Percentiles rank a stretch among this genome's conserved stretches.
Evolutionary conservation across 768 basidiomycete species (phyloP).

Genomic region (Trametes cinnabarina): DNA sequence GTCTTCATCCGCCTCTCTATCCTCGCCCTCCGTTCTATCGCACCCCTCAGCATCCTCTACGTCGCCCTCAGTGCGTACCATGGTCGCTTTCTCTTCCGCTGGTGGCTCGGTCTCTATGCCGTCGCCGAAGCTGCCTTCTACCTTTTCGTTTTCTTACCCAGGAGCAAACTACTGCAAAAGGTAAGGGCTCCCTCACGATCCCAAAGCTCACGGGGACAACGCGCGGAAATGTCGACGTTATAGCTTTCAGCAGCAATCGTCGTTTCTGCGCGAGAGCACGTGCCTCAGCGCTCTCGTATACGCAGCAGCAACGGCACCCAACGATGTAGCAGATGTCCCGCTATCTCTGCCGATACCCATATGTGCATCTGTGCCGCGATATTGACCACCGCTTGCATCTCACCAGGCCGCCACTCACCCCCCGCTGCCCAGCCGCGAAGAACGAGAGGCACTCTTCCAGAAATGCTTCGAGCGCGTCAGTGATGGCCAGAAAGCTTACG

Average conservation of each 20-base stretch:
- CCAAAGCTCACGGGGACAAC: not conserved
- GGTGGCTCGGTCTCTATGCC: conserved; percentile 36
- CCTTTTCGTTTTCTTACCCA: conserved; percentile 46
- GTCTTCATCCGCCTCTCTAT: conserved; percentile 51
- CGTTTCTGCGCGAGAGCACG: too few species aligned
- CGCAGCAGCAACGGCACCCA: too few species aligned
- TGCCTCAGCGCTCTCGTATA: too few species aligned
- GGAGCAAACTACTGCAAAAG: conserved; percentile 45
- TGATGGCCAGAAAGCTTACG: conserved; percentile 33
- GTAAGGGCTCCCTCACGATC: conserved; percentile 31
- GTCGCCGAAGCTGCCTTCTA: conserved; percentile 49
- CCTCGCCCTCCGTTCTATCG: conserved; percentile 43
- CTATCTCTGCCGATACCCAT: too few species aligned
- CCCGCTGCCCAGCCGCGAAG: conserved; percentile 37
- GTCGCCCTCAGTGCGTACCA: conserved; percentile 30
- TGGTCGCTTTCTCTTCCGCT: conserved; percentile 28
- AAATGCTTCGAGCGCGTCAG: conserved; percentile 39
- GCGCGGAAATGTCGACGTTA: not conserved
- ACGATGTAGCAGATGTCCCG: too few species aligned
- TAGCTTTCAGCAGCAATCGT: too few species aligned
- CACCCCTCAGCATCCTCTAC: conserved; percentile 46
- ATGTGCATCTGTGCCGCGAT: not conserved
- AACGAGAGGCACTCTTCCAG: conserved; percentile 49
- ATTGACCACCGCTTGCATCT: not conserved
- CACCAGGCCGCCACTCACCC: conserved; percentile 33